Evolutionary conservation across 768 basidiomycete genomes (phyloP), one percentile per base, ranked within the genome.

Genomic region (Leccinum boreale): DNA sequence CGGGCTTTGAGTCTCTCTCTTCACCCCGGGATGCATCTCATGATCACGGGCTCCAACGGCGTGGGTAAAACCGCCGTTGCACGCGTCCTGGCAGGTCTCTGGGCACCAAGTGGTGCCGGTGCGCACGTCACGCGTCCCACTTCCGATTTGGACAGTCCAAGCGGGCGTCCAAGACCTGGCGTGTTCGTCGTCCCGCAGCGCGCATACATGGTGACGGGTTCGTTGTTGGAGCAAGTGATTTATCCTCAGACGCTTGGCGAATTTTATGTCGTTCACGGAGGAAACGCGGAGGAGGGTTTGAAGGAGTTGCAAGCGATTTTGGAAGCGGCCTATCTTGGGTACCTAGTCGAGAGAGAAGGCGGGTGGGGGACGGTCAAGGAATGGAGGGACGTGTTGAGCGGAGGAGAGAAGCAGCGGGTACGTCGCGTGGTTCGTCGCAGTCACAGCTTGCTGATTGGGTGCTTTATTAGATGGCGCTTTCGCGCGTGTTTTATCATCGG

Each of bases 391-490:
- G 36, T 36, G 47, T 75, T 96, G 66, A 94, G 92, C 64, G 96
- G 96, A 0, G 96, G 96, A 0, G 96, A 98, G 81, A 98, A 97
- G 74, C 96, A 98, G 73, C 74, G 95, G 67, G 88, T 90, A 24
- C 39, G 57, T 36, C 36, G 11, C 24, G 35, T 53, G n/a, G 28
- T 23, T 17, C 24, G 14, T 50, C 35, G 23, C 4, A 7, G 15
- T 26, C 5, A 14, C 5, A 9, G 24, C 11, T 52, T 55, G 21
- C 57, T 66, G 23, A 66, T 49, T 8, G 26, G 28, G 19, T 26
- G 19, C 9, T 24, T 31, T 8, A 29, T 5, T 66, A 90, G 85
- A 94, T 98, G 90, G 88, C 84, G 0, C 84, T 98, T 81, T 92
- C 94, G 7, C 80, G 95, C n/a, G 87, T 95, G 17, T 91, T 98